Evolutionary conservation across 331 rosid species (phyloP).

Genomic region (Pyracantha coccinea): DNA sequence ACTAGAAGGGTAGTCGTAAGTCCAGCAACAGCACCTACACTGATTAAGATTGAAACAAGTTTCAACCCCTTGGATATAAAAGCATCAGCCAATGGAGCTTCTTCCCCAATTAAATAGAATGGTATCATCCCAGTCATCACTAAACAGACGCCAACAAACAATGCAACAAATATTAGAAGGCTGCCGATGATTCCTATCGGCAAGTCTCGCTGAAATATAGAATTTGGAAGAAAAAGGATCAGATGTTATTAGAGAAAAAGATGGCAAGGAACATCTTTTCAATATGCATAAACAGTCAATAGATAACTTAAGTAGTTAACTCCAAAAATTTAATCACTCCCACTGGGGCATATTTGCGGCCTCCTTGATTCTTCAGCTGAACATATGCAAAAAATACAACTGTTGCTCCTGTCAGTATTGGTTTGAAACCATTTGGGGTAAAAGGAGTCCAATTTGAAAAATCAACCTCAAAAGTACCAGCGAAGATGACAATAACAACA

Average conservation of each 20-base stretch:
- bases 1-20: slow-evolving; percentile 95
- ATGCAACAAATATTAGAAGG: slow-evolving; percentile 62
- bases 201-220: slow-evolving; percentile 71
- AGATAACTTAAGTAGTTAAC: not conserved
- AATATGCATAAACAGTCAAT: not conserved
- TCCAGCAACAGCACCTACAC: slow-evolving; percentile 92
- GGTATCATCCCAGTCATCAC: slow-evolving; percentile 99
- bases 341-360: slow-evolving; percentile 56
- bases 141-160: slow-evolving; percentile 84
- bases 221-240: slow-evolving; percentile 4
- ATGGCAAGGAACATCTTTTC: not conserved
- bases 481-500: slow-evolving; percentile 60
- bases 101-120: slow-evolving; percentile 70
- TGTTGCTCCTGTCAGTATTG: slow-evolving; percentile 86
- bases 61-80: slow-evolving; percentile 87
- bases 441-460: slow-evolving; percentile 97
- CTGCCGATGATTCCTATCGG: slow-evolving; percentile 95
- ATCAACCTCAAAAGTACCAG: slow-evolving; percentile 85
- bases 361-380: slow-evolving; percentile 97
- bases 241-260: not conserved
- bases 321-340: slow-evolving; percentile 18
- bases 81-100: slow-evolving; percentile 95
- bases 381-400: slow-evolving; percentile 95
- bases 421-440: slow-evolving; percentile 67
- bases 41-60: slow-evolving; percentile 66